These are phyloP conservation scores for Sparassis latifolia DNA, from an alignment of 1,284 basidiomycete species.

Conservation along the genomic window DNA sequence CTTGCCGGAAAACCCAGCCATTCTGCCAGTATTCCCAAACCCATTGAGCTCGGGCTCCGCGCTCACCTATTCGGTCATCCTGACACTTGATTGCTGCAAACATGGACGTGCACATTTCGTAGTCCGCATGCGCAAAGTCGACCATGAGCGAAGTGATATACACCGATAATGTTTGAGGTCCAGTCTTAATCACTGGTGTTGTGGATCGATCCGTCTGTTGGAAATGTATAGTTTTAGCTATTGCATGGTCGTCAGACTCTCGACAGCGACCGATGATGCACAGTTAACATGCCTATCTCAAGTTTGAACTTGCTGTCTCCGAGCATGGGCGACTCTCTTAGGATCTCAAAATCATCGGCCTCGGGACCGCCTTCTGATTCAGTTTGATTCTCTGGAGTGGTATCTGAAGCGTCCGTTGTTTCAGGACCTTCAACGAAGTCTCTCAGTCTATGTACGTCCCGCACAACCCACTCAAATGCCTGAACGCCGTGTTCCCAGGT, in stretches of 20 bases:
- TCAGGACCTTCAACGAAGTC: constrained; percentile 39
- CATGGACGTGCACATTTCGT: constrained; percentile 58
- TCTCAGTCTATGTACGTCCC: constrained; percentile 46
- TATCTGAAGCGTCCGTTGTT: constrained; percentile 5
- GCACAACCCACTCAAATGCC: constrained; percentile 66
- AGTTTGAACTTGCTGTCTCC: constrained; percentile 71
- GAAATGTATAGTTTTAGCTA: constrained; percentile 14
- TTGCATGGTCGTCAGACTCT: background rate
- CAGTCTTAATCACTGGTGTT: constrained; percentile 14
- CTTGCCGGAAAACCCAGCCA: constrained; percentile 59
- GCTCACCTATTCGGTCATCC: constrained; percentile 52
- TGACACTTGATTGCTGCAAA: constrained; percentile 69
- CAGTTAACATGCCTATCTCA: constrained; percentile 45
- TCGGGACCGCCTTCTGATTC: constrained; percentile 4
- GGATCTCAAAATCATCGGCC: constrained; percentile 45
- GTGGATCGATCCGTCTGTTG: constrained; percentile 8
- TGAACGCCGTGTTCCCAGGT: constrained; percentile 16
- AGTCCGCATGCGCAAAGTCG: constrained; percentile 52
- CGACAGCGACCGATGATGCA: background rate
- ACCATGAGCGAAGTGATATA: constrained; percentile 62
- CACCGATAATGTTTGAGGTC: constrained; percentile 44
- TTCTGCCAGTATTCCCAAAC: constrained; percentile 65
- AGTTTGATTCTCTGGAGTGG: background rate
- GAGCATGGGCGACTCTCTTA: constrained; percentile 59
- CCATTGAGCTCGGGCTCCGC: constrained; percentile 64